Percentiles rank a stretch among this genome's conserved stretches.
phyloP scores from a whole-genome alignment of 768 basidiomycete species.

The Butyriboletus loyo region DNA sequence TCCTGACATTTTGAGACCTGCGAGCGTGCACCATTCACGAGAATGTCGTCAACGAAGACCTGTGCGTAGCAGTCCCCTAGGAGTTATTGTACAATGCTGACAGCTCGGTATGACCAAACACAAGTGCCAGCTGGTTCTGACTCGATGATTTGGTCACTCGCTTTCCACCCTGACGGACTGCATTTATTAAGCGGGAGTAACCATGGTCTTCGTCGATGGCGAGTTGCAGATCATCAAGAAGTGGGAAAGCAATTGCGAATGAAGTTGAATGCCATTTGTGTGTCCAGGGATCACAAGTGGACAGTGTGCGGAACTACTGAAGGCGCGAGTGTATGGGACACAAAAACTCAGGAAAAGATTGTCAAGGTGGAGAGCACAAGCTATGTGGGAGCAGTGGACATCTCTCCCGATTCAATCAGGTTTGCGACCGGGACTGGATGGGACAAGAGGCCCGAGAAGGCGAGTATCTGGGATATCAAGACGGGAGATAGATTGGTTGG shows the following conservation, averaged over 20 bases:
- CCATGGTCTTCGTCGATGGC: background rate
- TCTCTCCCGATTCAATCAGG: background rate
- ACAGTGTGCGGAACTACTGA: background rate
- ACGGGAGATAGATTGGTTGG: background rate
- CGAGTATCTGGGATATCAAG: background rate
- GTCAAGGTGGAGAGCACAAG: background rate
- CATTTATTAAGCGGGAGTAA: background rate
- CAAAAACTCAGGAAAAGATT: background rate
- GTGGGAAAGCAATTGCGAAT: too few species aligned
- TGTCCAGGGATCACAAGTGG: background rate
- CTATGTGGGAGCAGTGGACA: background rate
- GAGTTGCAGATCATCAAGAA: background rate
- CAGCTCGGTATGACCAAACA: too few species aligned
- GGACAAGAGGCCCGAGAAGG: fast-evolving
- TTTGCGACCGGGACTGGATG: background rate
- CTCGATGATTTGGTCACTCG: background rate
- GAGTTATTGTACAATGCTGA: background rate
- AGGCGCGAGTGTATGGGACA: background rate
- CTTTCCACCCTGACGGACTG: background rate
- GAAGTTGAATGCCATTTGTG: background rate
- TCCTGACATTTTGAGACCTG: background rate
- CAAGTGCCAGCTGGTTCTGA: too few species aligned
- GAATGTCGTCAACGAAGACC: background rate
- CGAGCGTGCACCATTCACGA: background rate
- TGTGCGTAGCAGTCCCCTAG: background rate